Base-by-base conservation (phyloP, 2,329 filamentous ascomycete species). In the Talaromyces sp. region DNA sequence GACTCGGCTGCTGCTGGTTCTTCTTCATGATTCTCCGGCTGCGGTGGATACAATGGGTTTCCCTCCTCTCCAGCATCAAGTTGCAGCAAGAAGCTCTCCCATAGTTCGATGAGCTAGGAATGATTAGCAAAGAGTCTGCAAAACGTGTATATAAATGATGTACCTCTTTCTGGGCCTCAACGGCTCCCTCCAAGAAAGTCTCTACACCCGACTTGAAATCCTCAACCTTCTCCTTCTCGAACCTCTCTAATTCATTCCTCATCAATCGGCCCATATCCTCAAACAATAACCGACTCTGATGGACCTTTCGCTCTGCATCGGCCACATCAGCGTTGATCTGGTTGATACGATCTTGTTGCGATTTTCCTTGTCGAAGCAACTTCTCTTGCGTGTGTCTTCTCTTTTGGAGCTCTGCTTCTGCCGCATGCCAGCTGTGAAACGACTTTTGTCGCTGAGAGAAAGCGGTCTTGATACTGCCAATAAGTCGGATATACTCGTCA, bases 181-280 rank as follows among this genome's bases (percentile, higher is more conserved):
- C 93, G 3, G 95, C 92, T 73, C 95, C 93, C 82, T 99, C 95
- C 71, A 99, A 79, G 79, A 97, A 99, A 1, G 95, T 99, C 82
- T 99, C 95, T 1, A 99, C 93, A 0, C 93, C 94, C 68, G 91
- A 95, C 84, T 99, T 99, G 79, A 99, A 99, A 76, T 99, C 95
- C 76, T 99, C 95, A 3, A 99, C 95, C 83, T 99, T 99, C 80
- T 99, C 95, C 72, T 87, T 87, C 81, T 99, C 95, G 73, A 99
- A 99, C 19, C 93, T 86, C 73, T 98, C 95, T 70, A 99, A 83
- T 78, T 99, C 95, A 41, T 85, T 85, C 66, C 92, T 88, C 93
- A 99, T 95, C 74, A 97, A 81, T 13, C 93, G 86, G 14, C 95
- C 95, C 93, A 99, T 98, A 74, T 99, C 95, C 70, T 99, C 95